Base-by-base conservation (phyloP, 1,284 basidiomycete species). In the Sporisorium iseilematis-ciliati region DNA sequence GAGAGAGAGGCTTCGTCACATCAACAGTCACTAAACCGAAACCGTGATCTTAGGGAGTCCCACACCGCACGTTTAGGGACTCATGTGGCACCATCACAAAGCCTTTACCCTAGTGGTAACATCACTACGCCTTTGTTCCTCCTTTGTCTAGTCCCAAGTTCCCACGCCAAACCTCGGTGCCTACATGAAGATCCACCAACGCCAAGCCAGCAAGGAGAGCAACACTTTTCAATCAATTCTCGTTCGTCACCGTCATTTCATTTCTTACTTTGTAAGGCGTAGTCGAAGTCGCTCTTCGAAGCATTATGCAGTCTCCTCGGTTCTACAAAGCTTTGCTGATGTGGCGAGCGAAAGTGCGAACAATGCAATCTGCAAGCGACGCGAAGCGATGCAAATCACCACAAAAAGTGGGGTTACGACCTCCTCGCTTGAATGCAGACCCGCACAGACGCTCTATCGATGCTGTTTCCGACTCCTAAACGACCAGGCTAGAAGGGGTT, bases 311-410 rank as follows among this genome's bases (percentile, higher is more conserved):
- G 35, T 38, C 35, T 29, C 14, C 14, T 16, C 35, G 4, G 12
- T 12, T 14, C 5, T 11, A 38, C 35, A 38, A 38, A 38, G 35
- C 35, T 38, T 38, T 38, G 35, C 35, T 16, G 14, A 38, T 14
- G 35, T 16, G 35, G 35, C 35, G 35, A 33, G 5, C 33, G 33
- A 6, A 12, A 38, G 35, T 14, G 12, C 12, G 35, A 14, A 38
- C 35, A 38, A 14, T 38, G 35, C 4, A 3, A 16, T 20, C 16
- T 31, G 29, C 21, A 8, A 51, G 61, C 54, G 55, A 64, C 49
- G 42, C 48, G 43, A 64, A 49, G 54, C 54, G 61, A 64, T 57
- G 54, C 61, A 45, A 26, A 33, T 23, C 16, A 10, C 21, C 14
- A 16, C 12, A 41, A 31, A 26, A 18, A 29, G 57, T 51, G 49